Conservation (phyloP, 1,139 yeast species). For the Kluyveromyces marxianus region DNA sequence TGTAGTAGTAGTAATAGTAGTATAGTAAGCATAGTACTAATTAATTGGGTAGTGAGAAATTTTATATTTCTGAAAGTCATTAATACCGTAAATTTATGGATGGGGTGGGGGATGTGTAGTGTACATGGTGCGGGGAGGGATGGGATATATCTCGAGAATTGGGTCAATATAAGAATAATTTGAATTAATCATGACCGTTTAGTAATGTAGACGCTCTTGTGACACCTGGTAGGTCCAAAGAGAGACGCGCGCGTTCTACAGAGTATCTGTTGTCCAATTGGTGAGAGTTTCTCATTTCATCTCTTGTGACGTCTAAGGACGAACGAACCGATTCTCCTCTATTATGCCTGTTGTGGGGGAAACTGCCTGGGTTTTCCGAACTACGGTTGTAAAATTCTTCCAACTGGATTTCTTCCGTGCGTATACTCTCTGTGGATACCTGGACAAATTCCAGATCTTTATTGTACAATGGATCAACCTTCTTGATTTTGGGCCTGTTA, state of each 20-base stretch:
- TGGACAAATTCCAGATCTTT: slow-evolving; percentile 8
- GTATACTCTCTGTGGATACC: slow-evolving; percentile 17
- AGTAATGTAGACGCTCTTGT: slow-evolving; percentile 32
- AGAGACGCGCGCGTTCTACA: slow-evolving; percentile 33
- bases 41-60: too few species aligned
- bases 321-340: slow-evolving; percentile 26
- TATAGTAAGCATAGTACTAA: too few species aligned
- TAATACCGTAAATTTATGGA: too few species aligned
- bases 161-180: too few species aligned
- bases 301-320: slow-evolving; percentile 33
- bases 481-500: slow-evolving; percentile 24
- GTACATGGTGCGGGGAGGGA: too few species aligned
- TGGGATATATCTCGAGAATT: too few species aligned
- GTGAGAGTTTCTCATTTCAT: slow-evolving; percentile 30
- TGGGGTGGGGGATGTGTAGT: too few species aligned
- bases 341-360: slow-evolving; percentile 24
- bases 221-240: slow-evolving; percentile 35
- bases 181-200: slow-evolving; percentile 15
- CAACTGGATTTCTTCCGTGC: slow-evolving; percentile 12
- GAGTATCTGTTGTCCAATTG: slow-evolving; percentile 33
- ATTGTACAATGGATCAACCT: neutral
- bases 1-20: too few species aligned
- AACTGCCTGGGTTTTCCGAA: slow-evolving; percentile 10
- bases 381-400: slow-evolving; percentile 13
- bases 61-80: too few species aligned